Percentiles rank a stretch among this genome's conserved stretches.
phyloP scores from a whole-genome alignment of 345 rosid species.

The Heritiera littoralis region DNA sequence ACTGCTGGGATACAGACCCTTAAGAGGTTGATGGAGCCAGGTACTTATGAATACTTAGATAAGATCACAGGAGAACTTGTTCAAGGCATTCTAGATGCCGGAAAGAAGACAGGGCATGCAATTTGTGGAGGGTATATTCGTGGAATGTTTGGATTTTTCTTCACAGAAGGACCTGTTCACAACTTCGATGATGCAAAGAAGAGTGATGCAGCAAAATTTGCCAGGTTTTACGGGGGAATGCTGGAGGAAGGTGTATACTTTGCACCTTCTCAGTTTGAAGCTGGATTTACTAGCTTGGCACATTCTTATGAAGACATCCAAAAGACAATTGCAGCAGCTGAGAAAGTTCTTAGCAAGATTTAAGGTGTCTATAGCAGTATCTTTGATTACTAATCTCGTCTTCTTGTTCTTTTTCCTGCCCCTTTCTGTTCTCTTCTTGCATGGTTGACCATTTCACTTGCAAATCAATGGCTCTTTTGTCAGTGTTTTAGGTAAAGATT shows the following conservation, averaged over 20 bases:
- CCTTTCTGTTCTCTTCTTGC: neutral
- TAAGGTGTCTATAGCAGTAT: slow-evolving; percentile 28
- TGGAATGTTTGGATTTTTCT: slow-evolving; percentile 98
- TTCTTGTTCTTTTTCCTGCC: neutral
- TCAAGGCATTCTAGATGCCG: slow-evolving; percentile 71
- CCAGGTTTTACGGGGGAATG: slow-evolving; percentile 73
- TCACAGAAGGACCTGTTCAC: slow-evolving; percentile 82
- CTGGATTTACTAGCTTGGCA: slow-evolving; percentile 93
- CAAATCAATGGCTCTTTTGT: neutral
- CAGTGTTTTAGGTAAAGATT: neutral
- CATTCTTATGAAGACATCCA: slow-evolving; percentile 74
- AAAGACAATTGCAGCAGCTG: slow-evolving; percentile 77
- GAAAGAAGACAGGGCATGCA: slow-evolving; percentile 82
- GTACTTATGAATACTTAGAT: slow-evolving; percentile 75
- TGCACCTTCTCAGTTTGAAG: slow-evolving; percentile 97
- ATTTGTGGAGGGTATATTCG: slow-evolving; percentile 80
- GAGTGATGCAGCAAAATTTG: slow-evolving; percentile 80
- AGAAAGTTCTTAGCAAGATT: slow-evolving; percentile 64
- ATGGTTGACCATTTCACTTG: slow-evolving; percentile 25
- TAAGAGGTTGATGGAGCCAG: slow-evolving; percentile 66
- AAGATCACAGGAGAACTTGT: slow-evolving; percentile 68
- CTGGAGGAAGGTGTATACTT: slow-evolving; percentile 93
- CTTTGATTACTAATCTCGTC: neutral
- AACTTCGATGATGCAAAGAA: slow-evolving; percentile 81
- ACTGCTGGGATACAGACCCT: slow-evolving; percentile 87